Percentiles rank a stretch among this genome's conserved stretches.
Conservation (phyloP, 1,284 basidiomycete genomes). For the Cystobasidium pallidum region DNA sequence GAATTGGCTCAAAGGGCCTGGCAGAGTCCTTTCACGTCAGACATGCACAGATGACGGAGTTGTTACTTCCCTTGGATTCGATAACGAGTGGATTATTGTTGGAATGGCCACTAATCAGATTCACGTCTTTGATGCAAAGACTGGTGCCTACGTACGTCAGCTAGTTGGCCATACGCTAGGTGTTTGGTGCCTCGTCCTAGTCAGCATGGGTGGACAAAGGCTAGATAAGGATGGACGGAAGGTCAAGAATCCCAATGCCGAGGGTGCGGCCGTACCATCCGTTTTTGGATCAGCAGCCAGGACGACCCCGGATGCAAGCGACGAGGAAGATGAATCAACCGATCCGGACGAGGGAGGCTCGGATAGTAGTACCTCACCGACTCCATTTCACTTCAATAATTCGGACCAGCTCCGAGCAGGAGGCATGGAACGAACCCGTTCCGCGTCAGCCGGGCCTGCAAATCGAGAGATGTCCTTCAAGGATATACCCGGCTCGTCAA, state of each 20-base stretch:
- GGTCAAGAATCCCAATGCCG: constrained; percentile 7
- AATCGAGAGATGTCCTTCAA: constrained; percentile 29
- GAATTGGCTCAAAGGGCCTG: constrained; percentile 79
- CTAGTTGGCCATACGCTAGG: constrained; percentile 84
- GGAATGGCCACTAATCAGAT: constrained; percentile 87
- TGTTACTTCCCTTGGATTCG: constrained; percentile 84
- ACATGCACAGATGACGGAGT: constrained; percentile 73
- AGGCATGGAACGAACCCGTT: constrained; percentile 23
- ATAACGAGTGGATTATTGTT: constrained; percentile 82
- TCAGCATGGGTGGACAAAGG: constrained; percentile 55
- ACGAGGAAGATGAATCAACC: constrained; percentile 6
- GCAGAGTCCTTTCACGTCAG: constrained; percentile 73
- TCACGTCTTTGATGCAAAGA: constrained; percentile 80
- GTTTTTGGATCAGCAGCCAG: not conserved
- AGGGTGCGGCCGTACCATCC: not conserved
- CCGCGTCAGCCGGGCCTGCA: constrained; percentile 27
- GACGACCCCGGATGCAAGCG: constrained; percentile 4
- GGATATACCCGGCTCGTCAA: constrained; percentile 2
- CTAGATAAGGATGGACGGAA: constrained; percentile 42
- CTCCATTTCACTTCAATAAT: not conserved
- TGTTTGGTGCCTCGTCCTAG: constrained; percentile 88
- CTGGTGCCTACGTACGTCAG: constrained; percentile 75
- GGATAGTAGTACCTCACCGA: not conserved
- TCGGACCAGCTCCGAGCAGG: not conserved
- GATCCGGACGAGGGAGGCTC: not conserved